These are phyloP conservation scores for Aspergillaceae sp. DNA, from an alignment of 2,329 filamentous ascomycete species.

Conservation along the genomic window DNA sequence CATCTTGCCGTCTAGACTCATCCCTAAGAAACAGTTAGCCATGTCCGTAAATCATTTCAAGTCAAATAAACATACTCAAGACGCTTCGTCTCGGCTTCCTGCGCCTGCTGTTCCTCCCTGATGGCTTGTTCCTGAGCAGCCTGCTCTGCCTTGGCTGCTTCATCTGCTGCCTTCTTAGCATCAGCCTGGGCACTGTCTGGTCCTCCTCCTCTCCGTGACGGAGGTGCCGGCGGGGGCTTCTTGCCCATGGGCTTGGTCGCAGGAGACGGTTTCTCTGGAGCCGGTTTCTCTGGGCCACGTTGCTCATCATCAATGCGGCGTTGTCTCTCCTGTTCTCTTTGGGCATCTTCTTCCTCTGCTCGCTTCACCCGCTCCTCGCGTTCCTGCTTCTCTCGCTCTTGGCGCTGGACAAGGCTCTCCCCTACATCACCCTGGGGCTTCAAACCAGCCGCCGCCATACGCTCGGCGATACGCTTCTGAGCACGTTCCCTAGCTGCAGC, in stretches of 20 bases:
- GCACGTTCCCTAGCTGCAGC: constrained; percentile 97
- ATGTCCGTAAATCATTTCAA: constrained; percentile 1
- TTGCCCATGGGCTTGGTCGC: constrained; percentile 48
- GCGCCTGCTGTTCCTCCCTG: constrained; percentile 61
- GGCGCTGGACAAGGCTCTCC: constrained; percentile 73
- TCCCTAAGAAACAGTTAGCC: constrained; percentile 45
- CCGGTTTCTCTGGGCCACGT: constrained; percentile 53
- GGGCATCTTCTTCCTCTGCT: constrained; percentile 89
- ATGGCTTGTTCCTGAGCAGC: constrained; percentile 46
- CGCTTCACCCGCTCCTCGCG: constrained; percentile 77
- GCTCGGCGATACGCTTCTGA: constrained; percentile 92
- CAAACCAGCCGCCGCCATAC: constrained; percentile 85
- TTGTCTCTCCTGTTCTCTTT: constrained; percentile 78
- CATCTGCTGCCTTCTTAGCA: constrained; percentile 47
- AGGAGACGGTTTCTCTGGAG: constrained; percentile 47
- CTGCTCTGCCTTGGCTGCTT: constrained; percentile 56
- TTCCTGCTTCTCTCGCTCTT: constrained; percentile 81
- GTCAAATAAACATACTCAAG: constrained; percentile 64
- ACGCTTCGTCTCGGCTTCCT: constrained; percentile 62
- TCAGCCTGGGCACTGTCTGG: constrained; percentile 51
- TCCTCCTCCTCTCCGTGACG: constrained; percentile 61
- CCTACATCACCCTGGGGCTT: constrained; percentile 70
- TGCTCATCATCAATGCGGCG: constrained; percentile 68
- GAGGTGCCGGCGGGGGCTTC: constrained; percentile 62
- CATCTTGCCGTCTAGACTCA: constrained; percentile 65